Evolutionary conservation across 2,329 filamentous ascomycete genomes (phyloP).

Genomic region (Neonectria coccinea): DNA sequence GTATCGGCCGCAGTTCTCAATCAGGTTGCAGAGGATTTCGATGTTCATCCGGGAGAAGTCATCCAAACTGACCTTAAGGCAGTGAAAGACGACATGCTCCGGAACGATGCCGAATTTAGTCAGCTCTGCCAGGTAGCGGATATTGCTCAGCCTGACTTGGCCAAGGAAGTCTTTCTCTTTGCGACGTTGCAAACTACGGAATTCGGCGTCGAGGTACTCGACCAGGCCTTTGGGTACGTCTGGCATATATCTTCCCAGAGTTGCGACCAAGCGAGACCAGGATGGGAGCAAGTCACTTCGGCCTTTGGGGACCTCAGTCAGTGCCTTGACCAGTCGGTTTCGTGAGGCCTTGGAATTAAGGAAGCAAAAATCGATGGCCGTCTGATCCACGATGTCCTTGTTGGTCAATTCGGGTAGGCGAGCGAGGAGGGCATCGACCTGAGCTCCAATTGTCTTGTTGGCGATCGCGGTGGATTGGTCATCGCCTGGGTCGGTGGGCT

Average conservation of each 20-base stretch:
- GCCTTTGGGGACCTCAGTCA: constrained; percentile 95
- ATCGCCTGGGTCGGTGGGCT: constrained; percentile 69
- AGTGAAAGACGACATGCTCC: constrained; percentile 98
- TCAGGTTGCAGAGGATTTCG: constrained; percentile 94
- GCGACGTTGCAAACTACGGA: constrained; percentile 93
- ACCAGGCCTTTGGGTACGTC: constrained; percentile 94
- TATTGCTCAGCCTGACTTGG: constrained; percentile 92
- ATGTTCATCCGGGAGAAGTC: constrained; percentile 99
- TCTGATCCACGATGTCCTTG: constrained; percentile 92
- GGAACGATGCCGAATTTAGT: constrained; percentile 99
- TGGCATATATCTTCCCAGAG: constrained; percentile 90
- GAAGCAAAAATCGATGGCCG: constrained; percentile 97
- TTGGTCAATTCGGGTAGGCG: constrained; percentile 91
- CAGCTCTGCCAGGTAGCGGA: constrained; percentile 96
- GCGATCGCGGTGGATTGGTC: constrained; percentile 94
- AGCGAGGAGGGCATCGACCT: constrained; percentile 90
- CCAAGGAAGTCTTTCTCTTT: constrained; percentile 98
- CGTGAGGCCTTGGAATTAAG: constrained; percentile 98
- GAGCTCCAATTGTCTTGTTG: constrained; percentile 97
- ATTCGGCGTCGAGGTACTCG: constrained; percentile 94
- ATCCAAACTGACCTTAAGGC: constrained; percentile 95
- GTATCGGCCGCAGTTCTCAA: constrained; percentile 97
- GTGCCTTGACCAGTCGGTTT: constrained; percentile 90
- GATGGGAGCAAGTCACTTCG: constrained; percentile 89
- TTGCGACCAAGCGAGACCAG: constrained; percentile 93